phyloP scores from a whole-genome alignment of 2,329 filamentous ascomycete species.

The Hymenoscyphus occultus region DNA sequence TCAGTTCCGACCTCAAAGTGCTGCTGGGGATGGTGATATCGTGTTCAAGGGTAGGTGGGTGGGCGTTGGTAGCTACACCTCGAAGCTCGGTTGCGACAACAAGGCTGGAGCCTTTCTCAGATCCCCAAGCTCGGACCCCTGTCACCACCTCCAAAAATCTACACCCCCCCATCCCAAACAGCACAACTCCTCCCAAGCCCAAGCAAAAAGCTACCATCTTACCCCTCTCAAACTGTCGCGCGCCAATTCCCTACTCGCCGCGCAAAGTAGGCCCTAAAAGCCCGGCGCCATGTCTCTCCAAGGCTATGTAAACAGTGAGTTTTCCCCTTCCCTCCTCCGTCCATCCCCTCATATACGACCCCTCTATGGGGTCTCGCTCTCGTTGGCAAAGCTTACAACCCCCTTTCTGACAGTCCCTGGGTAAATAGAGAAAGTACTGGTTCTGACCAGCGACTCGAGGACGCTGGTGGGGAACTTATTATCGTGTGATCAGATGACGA shows the following conservation, averaged over 20 bases:
- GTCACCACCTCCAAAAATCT: slow-evolving; percentile 10
- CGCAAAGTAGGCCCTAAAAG: not conserved
- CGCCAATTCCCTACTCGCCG: not conserved
- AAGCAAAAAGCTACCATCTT: not conserved
- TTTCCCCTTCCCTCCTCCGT: slow-evolving; percentile 5
- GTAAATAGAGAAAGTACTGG: slow-evolving; percentile 76
- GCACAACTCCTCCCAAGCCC: not conserved
- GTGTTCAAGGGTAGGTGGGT: not conserved
- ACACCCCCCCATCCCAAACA: not conserved
- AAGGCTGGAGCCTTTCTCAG: slow-evolving; percentile 24
- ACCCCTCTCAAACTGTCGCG: not conserved
- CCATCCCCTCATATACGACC: not conserved
- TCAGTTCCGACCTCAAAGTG: not conserved
- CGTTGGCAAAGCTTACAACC: slow-evolving; percentile 33
- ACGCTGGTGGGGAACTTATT: slow-evolving; percentile 80
- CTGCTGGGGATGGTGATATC: slow-evolving; percentile 12
- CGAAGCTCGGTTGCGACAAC: slow-evolving; percentile 9
- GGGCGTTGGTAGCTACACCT: not conserved
- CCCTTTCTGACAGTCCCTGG: slow-evolving; percentile 35
- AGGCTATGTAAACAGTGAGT: slow-evolving; percentile 51
- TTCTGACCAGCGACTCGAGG: slow-evolving; percentile 89
- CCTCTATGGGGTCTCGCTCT: slow-evolving; percentile 1
- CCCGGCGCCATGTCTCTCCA: slow-evolving; percentile 48
- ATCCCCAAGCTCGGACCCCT: slow-evolving; percentile 10
- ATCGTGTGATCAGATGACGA: slow-evolving; percentile 87